Evolutionary conservation across 768 basidiomycete species (phyloP).

Genomic region (Pilatotrama ljubarskyi): DNA sequence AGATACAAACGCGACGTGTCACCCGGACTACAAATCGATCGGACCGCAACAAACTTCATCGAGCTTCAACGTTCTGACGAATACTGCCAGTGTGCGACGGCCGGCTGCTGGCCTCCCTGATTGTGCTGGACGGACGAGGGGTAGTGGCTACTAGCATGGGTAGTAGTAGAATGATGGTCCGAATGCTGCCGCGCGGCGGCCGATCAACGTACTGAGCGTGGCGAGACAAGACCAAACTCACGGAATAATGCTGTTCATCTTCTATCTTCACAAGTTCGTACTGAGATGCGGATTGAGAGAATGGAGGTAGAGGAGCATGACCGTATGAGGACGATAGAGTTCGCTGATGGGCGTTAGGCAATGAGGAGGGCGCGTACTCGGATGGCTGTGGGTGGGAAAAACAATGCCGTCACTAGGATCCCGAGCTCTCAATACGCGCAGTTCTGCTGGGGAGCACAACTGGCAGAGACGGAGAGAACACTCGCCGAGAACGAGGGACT

Average conservation of each 20-base stretch:
- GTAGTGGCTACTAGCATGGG: constrained; percentile 3
- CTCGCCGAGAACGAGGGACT: constrained; percentile 89
- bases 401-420: constrained; percentile 58
- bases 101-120: constrained; percentile 6
- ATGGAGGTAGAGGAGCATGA: constrained; percentile 20
- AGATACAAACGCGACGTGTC: neutral
- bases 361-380: constrained; percentile 53
- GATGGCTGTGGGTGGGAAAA: constrained; percentile 55
- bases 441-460: constrained; percentile 29
- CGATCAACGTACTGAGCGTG: no score
- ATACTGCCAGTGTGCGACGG: constrained; percentile 18
- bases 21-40: neutral
- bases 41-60: neutral
- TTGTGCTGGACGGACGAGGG: constrained; percentile 5
- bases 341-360: neutral
- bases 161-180: constrained; percentile 2
- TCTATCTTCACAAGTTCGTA: constrained; percentile 65
- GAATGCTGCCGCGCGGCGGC: neutral
- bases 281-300: constrained; percentile 23
- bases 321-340: constrained; percentile 16
- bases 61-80: constrained; percentile 16
- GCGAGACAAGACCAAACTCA: constrained; percentile 30
- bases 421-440: constrained; percentile 40
- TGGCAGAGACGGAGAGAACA: constrained; percentile 47
- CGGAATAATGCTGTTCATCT: constrained; percentile 57